Conservation (phyloP, 2,329 filamentous ascomycete genomes). For the Cryphonectria nitschkei region DNA sequence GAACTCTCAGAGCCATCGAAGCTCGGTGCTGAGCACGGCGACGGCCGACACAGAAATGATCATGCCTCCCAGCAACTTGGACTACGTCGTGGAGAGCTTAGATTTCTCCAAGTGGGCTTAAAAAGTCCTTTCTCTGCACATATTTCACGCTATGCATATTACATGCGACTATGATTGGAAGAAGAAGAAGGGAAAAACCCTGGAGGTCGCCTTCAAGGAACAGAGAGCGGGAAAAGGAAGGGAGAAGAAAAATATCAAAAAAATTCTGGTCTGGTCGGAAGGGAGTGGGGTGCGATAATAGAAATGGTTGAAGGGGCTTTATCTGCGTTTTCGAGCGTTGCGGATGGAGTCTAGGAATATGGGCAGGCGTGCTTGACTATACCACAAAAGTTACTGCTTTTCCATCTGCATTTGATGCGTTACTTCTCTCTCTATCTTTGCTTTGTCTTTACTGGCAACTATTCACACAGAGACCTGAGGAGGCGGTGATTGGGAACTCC, state of each 20-base stretch:
- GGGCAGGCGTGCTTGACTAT: conserved; percentile 35
- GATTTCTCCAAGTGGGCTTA: conserved; percentile 57
- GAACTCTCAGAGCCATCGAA: conserved; percentile 55
- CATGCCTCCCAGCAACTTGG: conserved; percentile 38
- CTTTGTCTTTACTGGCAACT: background rate
- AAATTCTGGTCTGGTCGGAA: background rate
- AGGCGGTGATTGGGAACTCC: background rate
- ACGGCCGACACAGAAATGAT: conserved; percentile 58
- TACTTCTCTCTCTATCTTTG: background rate
- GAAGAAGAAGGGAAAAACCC: background rate
- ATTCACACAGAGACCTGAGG: background rate
- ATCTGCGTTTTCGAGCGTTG: conserved; percentile 16
- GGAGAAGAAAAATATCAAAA: too few relatives aligned
- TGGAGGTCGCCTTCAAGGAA: background rate
- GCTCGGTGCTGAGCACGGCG: conserved; percentile 59
- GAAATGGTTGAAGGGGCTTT: background rate
- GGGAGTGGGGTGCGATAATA: background rate
- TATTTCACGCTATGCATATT: background rate
- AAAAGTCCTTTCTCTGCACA: conserved; percentile 11
- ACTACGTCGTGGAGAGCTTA: conserved; percentile 49
- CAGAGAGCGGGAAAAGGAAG: background rate
- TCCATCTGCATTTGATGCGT: background rate
- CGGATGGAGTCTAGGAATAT: conserved; percentile 30
- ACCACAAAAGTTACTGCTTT: conserved; percentile 43
- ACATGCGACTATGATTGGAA: background rate